Evolutionary conservation across 2,329 filamentous ascomycete genomes (phyloP), one percentile per base, ranked within the genome.

Genomic region (Colletotrichum tropicicola): DNA sequence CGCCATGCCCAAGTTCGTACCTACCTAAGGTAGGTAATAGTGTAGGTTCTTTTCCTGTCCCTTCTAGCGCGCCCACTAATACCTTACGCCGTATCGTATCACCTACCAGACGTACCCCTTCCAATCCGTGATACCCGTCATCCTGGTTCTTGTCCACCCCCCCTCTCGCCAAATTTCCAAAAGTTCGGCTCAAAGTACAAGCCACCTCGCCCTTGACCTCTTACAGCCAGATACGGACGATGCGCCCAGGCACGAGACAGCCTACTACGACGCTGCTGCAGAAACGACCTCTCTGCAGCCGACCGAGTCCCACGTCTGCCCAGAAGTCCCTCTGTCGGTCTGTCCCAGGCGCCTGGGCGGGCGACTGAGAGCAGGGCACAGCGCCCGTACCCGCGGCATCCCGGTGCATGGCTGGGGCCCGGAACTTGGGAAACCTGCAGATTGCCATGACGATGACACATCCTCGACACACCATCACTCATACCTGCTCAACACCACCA

Each of bases 101-200:
- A 17, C 37, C 37, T 17, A 15, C 37, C n/a, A n/a, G 37, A 17
- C 10, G 37, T n/a, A 41, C n/a, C 23, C 10, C 30, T 23, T 41
- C 61, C 56, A 60, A 48, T 48, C 41, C 56, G 43, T 65, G 61
- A 25, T 21, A 54, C 61, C 61, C 61, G 56, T 53, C 56, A 27
- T 17, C 57, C 48, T 65, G 61, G 61, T 60, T 58, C 45, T 28
- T 45, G 59, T 45, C 54, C 55, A 44, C 35, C 12, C 12, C 19
- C n/a, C n/a, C 21, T n/a, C 15, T 8, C 17, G 52, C 23, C 32
- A 9, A 32, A 47, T 53, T 43, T 49, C 49, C 61, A 55, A 48
- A 21, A 32, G 27, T 41, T 55, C 41, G 57, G 57, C 49, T 43
- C 17, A 15, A 15, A 28, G 57, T 32, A 60, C 61, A 61, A 65